These are phyloP conservation scores for Geotrichum restrictum DNA, from an alignment of 1,139 yeast genomes.

Conservation along the genomic window DNA sequence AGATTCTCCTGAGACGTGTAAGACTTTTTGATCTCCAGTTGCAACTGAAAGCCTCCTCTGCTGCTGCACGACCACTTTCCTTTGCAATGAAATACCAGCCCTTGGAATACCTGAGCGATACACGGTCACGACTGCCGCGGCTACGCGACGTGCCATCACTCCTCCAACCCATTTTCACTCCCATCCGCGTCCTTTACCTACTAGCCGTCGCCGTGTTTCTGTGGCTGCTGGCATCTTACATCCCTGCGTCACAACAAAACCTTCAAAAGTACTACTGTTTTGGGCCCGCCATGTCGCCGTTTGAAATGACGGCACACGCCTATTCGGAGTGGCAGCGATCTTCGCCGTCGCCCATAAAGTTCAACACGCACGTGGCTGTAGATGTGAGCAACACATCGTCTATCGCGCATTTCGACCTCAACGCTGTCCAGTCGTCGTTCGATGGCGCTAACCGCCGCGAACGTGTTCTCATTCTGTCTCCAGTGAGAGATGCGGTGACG, in stretches of 20 bases:
- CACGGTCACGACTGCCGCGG: slow-evolving; percentile 3
- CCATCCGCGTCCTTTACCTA: not conserved
- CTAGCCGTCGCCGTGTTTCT: not conserved
- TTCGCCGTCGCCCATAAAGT: slow-evolving; percentile 31
- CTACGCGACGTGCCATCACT: slow-evolving; percentile 4
- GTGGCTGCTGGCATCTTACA: slow-evolving; percentile 16
- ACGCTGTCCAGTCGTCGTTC: slow-evolving; percentile 42
- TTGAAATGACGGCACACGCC: slow-evolving; percentile 29
- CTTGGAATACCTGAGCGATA: not conserved
- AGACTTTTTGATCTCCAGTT: too few relatives aligned
- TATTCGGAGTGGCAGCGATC: slow-evolving; percentile 31
- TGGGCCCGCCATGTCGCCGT: slow-evolving; percentile 33
- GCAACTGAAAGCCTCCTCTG: too few relatives aligned
- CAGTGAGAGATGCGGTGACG: slow-evolving; percentile 75
- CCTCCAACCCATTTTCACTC: not conserved
- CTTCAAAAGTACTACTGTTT: slow-evolving; percentile 29
- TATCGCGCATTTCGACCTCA: slow-evolving; percentile 44
- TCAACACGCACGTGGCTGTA: slow-evolving; percentile 14
- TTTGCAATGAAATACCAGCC: not conserved
- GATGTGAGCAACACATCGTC: slow-evolving; percentile 24
- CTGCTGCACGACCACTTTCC: too few relatives aligned
- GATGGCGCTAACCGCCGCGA: slow-evolving; percentile 59
- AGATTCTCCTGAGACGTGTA: too few relatives aligned
- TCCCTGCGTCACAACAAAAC: slow-evolving; percentile 24
- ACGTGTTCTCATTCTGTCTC: slow-evolving; percentile 66